Percentiles rank a stretch among this genome's conserved stretches.
phyloP scores from a whole-genome alignment of 257 asterid genomes.

The Jaltomata sinuosa region DNA sequence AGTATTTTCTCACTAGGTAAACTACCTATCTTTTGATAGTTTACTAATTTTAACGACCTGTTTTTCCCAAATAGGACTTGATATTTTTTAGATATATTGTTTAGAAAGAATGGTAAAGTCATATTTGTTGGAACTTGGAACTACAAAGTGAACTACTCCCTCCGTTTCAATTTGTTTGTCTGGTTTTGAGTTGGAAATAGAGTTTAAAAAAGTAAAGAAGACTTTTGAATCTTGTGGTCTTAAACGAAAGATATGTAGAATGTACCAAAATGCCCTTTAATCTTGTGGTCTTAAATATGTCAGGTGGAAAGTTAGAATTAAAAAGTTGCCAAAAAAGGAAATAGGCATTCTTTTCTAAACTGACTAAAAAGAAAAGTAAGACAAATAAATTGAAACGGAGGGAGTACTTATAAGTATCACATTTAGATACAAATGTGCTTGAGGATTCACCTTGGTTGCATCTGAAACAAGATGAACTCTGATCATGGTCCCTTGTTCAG shows the following conservation, averaged over 20 bases:
- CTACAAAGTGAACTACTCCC: background rate
- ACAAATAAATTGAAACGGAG: background rate
- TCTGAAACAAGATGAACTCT: slow-evolving; percentile 86
- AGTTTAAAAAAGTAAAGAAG: too few species aligned
- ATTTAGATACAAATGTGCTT: background rate
- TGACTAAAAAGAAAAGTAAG: too few species aligned
- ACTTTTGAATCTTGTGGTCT: background rate
- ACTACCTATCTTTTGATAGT: background rate
- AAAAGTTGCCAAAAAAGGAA: background rate
- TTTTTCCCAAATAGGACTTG: background rate
- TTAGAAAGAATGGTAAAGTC: background rate
- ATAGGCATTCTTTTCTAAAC: too few species aligned
- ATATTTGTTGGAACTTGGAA: background rate
- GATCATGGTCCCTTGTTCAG: slow-evolving; percentile 90
- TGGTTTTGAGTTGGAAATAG: background rate
- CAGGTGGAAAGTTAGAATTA: background rate
- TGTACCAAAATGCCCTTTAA: too few species aligned
- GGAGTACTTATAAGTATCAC: background rate
- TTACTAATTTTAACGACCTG: background rate
- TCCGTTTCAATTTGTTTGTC: background rate
- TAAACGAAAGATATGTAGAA: too few species aligned
- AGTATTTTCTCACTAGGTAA: background rate
- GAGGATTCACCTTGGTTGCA: slow-evolving; percentile 68
- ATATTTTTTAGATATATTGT: background rate
- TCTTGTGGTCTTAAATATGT: background rate